Base-by-base conservation (phyloP, 2,329 filamentous ascomycete genomes). In the Pseudovirgaria hyperparasitica region DNA sequence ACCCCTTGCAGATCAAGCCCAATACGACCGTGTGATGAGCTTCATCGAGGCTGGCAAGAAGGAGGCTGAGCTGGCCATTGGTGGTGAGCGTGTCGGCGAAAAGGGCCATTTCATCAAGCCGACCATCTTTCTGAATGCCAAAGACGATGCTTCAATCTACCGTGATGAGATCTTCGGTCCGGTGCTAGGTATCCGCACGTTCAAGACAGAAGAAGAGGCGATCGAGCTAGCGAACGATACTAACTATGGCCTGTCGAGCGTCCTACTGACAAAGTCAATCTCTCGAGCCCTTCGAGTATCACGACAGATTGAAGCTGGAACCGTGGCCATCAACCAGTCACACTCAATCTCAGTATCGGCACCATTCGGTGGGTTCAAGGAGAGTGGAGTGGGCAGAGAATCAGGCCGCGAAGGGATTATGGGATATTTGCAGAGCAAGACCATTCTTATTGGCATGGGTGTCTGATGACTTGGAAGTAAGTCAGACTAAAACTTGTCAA, bases 311-410 rank as follows among this genome's bases (percentile, higher is more conserved):
- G 42, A 53, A 16, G 39, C 46, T 6, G 50, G 50, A 7, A 45
- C 37, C 16, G 46, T 53, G 5, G 44, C 41, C 17, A 45, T 52
- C 28, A 53, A 52, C 23, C 35, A 38, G 1, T 35, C 36, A 6
- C 37, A 40, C 9, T 25, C 31, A 2, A 37, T 43, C 13, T 26
- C 24, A n/a, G 11, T 30, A 3, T 31, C 40, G 4, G 31, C 35
- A n/a, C 45, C 50, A 1, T 53, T 53, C 31, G 50, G 50, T 5
- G 50, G 50, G 5, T 33, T 16, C 9, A 54, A 54, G 36, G 38
- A 49, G 34, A 41, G 34, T 11, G 50, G 50, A 3, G 18, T 47
- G n/a, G 50, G 50, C 2, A 31, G 49, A 8, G 50, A 54, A 30
- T 36, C 41, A 12, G 49, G 48, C 12, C 30, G 28, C 12, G 24